A percentile compares a stretch with the other conserved stretches of the same genome.
Evolutionary conservation across 345 rosid species (phyloP).

Genomic region (Excoecaria agallocha): DNA sequence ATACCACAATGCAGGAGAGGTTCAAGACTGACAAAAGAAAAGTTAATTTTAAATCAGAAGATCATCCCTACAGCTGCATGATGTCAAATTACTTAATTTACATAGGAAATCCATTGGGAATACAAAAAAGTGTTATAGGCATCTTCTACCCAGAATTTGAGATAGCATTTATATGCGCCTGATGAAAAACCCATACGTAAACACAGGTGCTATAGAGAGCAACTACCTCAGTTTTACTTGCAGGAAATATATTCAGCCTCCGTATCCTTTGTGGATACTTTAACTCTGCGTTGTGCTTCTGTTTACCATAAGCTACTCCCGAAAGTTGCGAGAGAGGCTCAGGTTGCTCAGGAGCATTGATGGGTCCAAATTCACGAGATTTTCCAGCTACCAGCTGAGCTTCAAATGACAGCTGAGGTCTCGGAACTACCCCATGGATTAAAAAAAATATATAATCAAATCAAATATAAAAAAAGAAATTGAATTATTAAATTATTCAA

Average conservation of each 20-base stretch:
- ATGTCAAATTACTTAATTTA: background rate
- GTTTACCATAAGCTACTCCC: slow-evolving; percentile 55
- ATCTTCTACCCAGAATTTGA: background rate
- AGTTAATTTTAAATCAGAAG: background rate
- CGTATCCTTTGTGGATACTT: slow-evolving; percentile 87
- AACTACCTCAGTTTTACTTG: slow-evolving; percentile 74
- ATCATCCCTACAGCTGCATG: slow-evolving; percentile 4
- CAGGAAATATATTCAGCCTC: slow-evolving; percentile 85
- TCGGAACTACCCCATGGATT: slow-evolving; percentile 54
- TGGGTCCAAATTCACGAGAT: slow-evolving; percentile 67
- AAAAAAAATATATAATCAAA: background rate
- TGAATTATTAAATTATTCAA: no score
- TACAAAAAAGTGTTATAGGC: background rate
- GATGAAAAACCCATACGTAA: background rate
- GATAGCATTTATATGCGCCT: background rate
- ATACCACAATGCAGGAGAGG: background rate
- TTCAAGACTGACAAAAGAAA: background rate
- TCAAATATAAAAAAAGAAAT: background rate
- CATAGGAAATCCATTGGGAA: background rate
- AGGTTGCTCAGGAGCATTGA: slow-evolving; percentile 78
- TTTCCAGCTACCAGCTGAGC: slow-evolving; percentile 98
- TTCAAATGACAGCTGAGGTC: slow-evolving; percentile 95
- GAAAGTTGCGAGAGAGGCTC: slow-evolving; percentile 52
- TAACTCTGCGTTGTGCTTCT: slow-evolving; percentile 75
- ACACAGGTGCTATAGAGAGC: background rate